Evolutionary conservation across 2,329 filamentous ascomycete genomes (phyloP), one percentile per base, ranked within the genome.

Genomic region (Diaporthe caulivora): DNA sequence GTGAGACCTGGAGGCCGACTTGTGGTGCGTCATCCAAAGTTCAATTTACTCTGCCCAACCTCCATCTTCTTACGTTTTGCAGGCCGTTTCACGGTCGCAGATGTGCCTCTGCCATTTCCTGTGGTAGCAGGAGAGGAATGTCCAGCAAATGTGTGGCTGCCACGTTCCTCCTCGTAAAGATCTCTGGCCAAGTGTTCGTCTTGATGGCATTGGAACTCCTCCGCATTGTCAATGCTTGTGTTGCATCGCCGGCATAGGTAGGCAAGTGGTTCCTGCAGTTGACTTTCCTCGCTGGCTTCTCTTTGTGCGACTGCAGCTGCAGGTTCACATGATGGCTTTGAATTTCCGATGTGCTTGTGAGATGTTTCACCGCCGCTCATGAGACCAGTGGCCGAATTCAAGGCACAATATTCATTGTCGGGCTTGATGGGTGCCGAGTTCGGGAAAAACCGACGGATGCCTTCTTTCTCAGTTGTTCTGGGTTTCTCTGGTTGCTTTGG

Each of bases 131-230:
- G 80, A 73, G 75, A 77, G 76, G 76, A 74, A 73, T 80, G 81
- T 70, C 82, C 82, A 76, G 80, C 86, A 81, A 87, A 86, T 85
- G 82, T 79, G 74, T 81, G 78, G 73, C 77, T 85, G 82, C 83
- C 86, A 86, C 87, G 87, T 84, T 93, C 88, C 77, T 92, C 87
- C 72, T 87, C 88, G 76, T 95, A 92, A 40, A 99, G 87, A 78
- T 96, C 93, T 83, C 94, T 94, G 58, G 97, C 97, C 83, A 98
- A 93, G 83, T 99, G 97, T 92, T 95, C 98, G 82, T 99, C 97
- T 70, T 92, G 87, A 81, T 99, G 97, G 83, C 94, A 95, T 76
- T 92, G 89, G 60, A 91, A 80, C 77, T 89, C 88, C 72, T 92
- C 89, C 34, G 85, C 80, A 51, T 87, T 85, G 17, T 87, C 85